phyloP scores from a whole-genome alignment of 371 early-diverging fungal genomes.

The Fennellomyces sp. region DNA sequence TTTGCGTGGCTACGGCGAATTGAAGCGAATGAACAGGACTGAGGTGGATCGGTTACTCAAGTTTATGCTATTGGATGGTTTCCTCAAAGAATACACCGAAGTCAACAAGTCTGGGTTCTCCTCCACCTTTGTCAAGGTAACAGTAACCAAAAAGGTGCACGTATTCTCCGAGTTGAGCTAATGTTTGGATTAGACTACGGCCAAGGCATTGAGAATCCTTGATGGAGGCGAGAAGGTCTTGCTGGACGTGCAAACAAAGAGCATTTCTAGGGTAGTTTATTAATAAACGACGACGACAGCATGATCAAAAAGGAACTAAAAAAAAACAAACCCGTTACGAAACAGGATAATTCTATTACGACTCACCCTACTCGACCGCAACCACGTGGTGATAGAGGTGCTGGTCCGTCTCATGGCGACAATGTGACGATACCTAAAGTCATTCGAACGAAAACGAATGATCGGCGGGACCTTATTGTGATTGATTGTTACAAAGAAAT shows the following conservation, averaged over 20 bases:
- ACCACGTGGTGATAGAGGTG: too few relatives aligned
- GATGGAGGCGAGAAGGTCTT: not conserved
- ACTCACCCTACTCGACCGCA: not conserved
- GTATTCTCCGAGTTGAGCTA: not conserved
- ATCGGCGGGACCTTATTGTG: not conserved
- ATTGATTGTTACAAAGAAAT: not conserved
- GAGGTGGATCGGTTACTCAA: conserved; percentile 75
- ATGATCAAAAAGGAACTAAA: not conserved
- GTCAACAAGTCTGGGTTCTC: conserved; percentile 22
- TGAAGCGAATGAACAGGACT: conserved; percentile 51
- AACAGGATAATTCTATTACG: not conserved
- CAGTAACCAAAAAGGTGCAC: not conserved
- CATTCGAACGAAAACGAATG: not conserved
- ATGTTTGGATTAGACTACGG: not conserved
- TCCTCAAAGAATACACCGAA: conserved; percentile 64
- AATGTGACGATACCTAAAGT: not conserved
- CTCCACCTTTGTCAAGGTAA: conserved; percentile 16
- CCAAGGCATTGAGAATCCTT: not conserved
- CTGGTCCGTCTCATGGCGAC: not conserved
- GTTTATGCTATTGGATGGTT: conserved; percentile 58
- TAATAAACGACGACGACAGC: too few relatives aligned
- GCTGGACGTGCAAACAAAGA: not conserved
- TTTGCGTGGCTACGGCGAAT: conserved; percentile 65
- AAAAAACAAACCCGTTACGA: not conserved
- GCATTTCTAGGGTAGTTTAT: not conserved